Evolutionary conservation across 2,329 filamentous ascomycete species (phyloP), one percentile per base, ranked within the genome.

Genomic region (Colletotrichum karsti): DNA sequence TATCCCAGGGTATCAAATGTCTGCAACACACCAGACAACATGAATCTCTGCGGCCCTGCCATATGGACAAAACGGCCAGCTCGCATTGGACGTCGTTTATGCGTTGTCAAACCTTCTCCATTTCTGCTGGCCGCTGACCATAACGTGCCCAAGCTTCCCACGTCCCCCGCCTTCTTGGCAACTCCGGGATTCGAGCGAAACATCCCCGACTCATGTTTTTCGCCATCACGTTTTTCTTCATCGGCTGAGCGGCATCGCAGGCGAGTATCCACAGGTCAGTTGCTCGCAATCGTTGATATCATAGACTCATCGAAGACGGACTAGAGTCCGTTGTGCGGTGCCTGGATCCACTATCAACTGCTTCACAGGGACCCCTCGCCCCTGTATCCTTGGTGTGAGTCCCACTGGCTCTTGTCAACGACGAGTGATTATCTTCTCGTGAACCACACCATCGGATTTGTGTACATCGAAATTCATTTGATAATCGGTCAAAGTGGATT

Each of bases 111-210:
- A 64, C 61, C 42, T 30, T 62, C n/a, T 50, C 24, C 54, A 26
- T 18, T 18, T 33, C 33, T 55, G 48, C 39, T 30, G 28, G 46
- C 37, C 44, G 28, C 28, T 37, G 28, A 24, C 56, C 30, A 35
- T 50, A 24, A 39, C 18, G 44, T 44, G 10, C 56, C 56, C 22
- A 20, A 61, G 28, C 57, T 62, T 44, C 50, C 28, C 13, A 24
- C 12, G 15, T 53, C 48, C 56, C 56, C 46, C 56, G 24, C 41
- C 26, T 9, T 33, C 50, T 57, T 56, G 58, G 50, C 63, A 63
- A 67, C 30, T 51, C 64, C 59, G 59, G 51, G 44, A 51, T 64
- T 67, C 64, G 59, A 63, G 64, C 64, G 64, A 64, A 67, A 67
- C 64, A 67, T 67, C 64, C 33, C 64, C 64, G 53, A 63, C 60